phyloP scores from a whole-genome alignment of 2,329 filamentous ascomycete genomes.

The Phaeomoniella chlamydospora region DNA sequence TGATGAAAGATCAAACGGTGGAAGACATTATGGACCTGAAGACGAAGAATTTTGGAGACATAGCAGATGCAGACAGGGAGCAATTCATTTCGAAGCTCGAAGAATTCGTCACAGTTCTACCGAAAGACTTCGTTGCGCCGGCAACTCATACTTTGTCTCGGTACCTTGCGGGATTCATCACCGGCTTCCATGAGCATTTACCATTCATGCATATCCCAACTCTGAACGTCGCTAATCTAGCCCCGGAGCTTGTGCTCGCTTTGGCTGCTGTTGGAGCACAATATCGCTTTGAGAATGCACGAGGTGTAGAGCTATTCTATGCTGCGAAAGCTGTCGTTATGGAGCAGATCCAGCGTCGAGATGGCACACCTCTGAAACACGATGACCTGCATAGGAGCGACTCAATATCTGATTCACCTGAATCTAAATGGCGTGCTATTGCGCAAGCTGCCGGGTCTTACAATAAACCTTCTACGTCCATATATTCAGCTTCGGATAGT shows the following conservation, averaged over 20 bases:
- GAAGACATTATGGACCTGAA: constrained; percentile 6
- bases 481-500: constrained; percentile 20
- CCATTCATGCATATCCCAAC: constrained; percentile 37
- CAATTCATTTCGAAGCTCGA: constrained; percentile 28
- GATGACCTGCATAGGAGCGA: constrained; percentile 22
- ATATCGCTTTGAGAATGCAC: constrained; percentile 31
- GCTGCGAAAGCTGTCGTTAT: constrained; percentile 39
- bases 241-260: constrained; percentile 34
- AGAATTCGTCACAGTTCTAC: constrained; percentile 29
- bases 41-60: constrained; percentile 28
- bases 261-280: constrained; percentile 35
- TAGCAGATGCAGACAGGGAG: constrained; percentile 30
- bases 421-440: not conserved
- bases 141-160: constrained; percentile 32
- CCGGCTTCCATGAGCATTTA: constrained; percentile 34
- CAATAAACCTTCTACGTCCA: constrained; percentile 13
- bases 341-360: constrained; percentile 34
- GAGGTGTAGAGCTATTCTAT: constrained; percentile 42
- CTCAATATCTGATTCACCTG: constrained; percentile 22
- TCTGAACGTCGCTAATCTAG: constrained; percentile 26
- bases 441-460: not conserved
- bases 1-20: not conserved
- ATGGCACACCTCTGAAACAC: constrained; percentile 30
- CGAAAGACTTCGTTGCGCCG: constrained; percentile 31
- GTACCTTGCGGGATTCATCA: constrained; percentile 36